Base-by-base conservation (phyloP, 2,329 filamentous ascomycete species). In the Incumbomyces delicatus region DNA sequence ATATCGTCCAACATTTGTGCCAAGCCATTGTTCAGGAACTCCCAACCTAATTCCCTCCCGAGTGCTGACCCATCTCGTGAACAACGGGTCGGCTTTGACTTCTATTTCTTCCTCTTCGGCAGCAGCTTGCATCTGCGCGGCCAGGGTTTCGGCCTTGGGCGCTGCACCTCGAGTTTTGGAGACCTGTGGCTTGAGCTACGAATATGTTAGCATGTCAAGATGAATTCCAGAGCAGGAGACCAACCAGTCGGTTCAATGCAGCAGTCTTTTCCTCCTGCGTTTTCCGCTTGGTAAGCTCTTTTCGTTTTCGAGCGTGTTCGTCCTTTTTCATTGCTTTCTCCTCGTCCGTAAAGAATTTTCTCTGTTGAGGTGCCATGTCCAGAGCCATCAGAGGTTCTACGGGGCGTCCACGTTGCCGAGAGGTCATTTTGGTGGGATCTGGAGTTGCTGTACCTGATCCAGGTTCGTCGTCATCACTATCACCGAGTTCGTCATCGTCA, bases 211-310 rank as follows among this genome's bases (percentile, higher is more conserved):
- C 41, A 49, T 30, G 17, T 51, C 14, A 45, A 30, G 7, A 14
- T 2, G 2, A 13, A 35, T 6, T 35, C 14, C 8, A 8, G 22
- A 44, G 14, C 22, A 37, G 16, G 30, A 14, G 33, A 47, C 50
- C 22, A 49, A 46, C 44, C 41, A 44, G 52, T 60, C 22, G 60
- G 30, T 57, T 57, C 37, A 57, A 46, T 6, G 55, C 55, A 16
- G 55, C 55, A 6, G 81, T 78, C 73, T 86, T 87, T 63, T 86
- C 83, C 66, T 87, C 83, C 58, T 86, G 82, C 46, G 85, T 83
- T n/a, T 82, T 75, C 67, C 85, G 85, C 65, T 86, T 83, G 48
- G 78, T 83, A 29, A 86, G 69, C 53, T 86, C 85, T 66, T 86
- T 86, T 50, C 83, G 70, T 44, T 83, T 73, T 47, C 83, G 70